Base-by-base conservation (phyloP, 108 stramenopile genomes). In the Skeletonema tropicum region DNA sequence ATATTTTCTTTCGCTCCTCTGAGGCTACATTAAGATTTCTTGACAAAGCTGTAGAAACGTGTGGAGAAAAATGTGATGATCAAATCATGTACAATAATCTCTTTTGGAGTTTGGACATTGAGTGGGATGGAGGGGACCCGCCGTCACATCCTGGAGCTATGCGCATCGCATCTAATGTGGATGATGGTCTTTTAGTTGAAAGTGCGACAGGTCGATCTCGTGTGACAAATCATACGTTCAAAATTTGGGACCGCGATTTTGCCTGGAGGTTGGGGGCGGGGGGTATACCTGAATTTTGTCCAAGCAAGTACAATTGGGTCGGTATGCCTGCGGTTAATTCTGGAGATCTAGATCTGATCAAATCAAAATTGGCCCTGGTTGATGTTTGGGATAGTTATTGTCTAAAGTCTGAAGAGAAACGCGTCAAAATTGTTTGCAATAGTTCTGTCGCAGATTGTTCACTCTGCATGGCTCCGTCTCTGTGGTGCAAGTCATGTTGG, bases 221-320 rank as follows among this genome's bases (percentile, higher is more conserved):
- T 31, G 38, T 60, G 3, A 84, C 84, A 6, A 85, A 83, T 2
- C 75, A 83, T 52, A 83, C 57, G 12, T 69, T 80, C 9, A 74
- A 77, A 71, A 71, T 88, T 25, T 88, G 87, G 87, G 75, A 83
- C 59, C 66, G 83, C 12, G 85, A 88, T 58, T 84, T 86, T 81
- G 85, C 87, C 17, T 88, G 70, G 57, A 79, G 87, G 62, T n/a
- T 74, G 4, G n/a, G n/a, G 4, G 13, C 73, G 1, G 73, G 64
- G 0, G 64, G n/a, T 26, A 48, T 69, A 14, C 78, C 85, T 17
- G 79, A 81, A 6, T 4, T 32, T 3, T 85, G 85, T 71, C 85
- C 85, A 19, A 60, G 71, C 2, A 21, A 65, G 59, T 68, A 73
- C 57, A 88, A 88, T 30, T 88, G 87, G 87, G 69, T 88, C 13